Evolutionary conservation across 2,329 filamentous ascomycete species (phyloP), one percentile per base, ranked within the genome.

Genomic region (Colletotrichum salicis): DNA sequence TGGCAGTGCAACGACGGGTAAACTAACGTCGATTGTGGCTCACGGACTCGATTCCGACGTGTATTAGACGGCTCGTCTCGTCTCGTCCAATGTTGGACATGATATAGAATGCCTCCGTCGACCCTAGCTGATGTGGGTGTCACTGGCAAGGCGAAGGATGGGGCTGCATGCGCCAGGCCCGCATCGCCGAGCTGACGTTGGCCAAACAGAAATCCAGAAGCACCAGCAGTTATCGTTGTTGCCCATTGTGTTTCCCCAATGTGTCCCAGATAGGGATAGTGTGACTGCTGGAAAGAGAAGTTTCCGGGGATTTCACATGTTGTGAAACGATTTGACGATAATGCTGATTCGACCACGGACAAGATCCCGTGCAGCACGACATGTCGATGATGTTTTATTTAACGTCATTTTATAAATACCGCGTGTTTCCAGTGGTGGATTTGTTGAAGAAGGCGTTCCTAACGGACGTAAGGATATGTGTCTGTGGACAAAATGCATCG

Each of bases 341-440:
- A 72, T 22, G 65, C 45, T 59, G 66, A 56, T 67, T 57, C 37
- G 19, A 19, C 22, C 64, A 51, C 12, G 27, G 22, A 27, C 27
- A 48, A 12, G 57, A 58, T 13, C 22, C 55, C 24, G 33, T 24
- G 54, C 27, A 19, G 54, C 55, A 71, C 65, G 27, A 13, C 69
- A 58, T 56, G 37, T 61, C 22, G 41, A 10, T 5, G 37, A 62
- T 45, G 64, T 63, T 71, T 63, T 64, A 63, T 63, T 55, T 48
- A 68, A 71, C 58, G 58, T 54, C 64, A 33, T 22, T 11, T 24
- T 68, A 68, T 59, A 58, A 52, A 67, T 58, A 71, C 24, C 64
- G 19, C 33, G 51, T 33, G 15, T 37, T 31, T 22, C 19, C 33
- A 71, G 57, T 67, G 68, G 57, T 52, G 57, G 41, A 41, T 41